Evolutionary conservation across 2,329 filamentous ascomycete species (phyloP).

Genomic region (Domatiomyces globalis): DNA sequence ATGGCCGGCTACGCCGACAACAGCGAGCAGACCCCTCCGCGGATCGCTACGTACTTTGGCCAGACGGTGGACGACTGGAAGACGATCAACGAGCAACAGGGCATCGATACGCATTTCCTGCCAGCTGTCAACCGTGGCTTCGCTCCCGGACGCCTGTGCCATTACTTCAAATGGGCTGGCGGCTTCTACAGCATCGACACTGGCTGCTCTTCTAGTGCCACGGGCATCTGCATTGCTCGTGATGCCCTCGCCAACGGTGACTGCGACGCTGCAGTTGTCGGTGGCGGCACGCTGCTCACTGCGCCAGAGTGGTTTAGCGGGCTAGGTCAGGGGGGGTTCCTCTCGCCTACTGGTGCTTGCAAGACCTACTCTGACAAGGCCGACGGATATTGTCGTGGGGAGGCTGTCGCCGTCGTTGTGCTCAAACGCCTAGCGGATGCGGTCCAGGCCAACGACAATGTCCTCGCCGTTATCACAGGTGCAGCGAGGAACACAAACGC

Average conservation of each 20-base stretch:
- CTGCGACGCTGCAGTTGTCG: slow-evolving; percentile 58
- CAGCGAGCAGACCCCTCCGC: too few relatives aligned
- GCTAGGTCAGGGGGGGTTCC: slow-evolving; percentile 25
- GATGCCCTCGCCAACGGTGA: slow-evolving; percentile 53
- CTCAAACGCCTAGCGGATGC: slow-evolving; percentile 16
- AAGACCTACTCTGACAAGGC: slow-evolving; percentile 21
- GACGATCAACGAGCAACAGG: slow-evolving; percentile 16
- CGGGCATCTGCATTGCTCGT: too few relatives aligned
- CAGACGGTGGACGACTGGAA: slow-evolving; percentile 18
- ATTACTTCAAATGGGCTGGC: slow-evolving; percentile 54
- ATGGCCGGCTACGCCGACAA: slow-evolving; percentile 72
- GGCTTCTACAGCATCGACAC: slow-evolving; percentile 53
- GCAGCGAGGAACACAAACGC: slow-evolving; percentile 16
- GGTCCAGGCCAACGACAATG: slow-evolving; percentile 10
- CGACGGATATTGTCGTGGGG: slow-evolving; percentile 20
- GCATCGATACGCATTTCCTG: slow-evolving; percentile 18
- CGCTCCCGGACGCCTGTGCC: slow-evolving; percentile 32
- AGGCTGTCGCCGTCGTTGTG: slow-evolving; percentile 16
- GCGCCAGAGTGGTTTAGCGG: slow-evolving; percentile 26
- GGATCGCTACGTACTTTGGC: slow-evolving; percentile 53
- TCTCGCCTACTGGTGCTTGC: slow-evolving; percentile 32
- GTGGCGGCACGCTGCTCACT: slow-evolving; percentile 56
- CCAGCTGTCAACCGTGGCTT: slow-evolving; percentile 19
- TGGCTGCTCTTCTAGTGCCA: slow-evolving; percentile 59
- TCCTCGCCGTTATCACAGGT: slow-evolving; percentile 16